Conservation (phyloP, 148 eudicot species). For the Fallopia convolvulus region DNA sequence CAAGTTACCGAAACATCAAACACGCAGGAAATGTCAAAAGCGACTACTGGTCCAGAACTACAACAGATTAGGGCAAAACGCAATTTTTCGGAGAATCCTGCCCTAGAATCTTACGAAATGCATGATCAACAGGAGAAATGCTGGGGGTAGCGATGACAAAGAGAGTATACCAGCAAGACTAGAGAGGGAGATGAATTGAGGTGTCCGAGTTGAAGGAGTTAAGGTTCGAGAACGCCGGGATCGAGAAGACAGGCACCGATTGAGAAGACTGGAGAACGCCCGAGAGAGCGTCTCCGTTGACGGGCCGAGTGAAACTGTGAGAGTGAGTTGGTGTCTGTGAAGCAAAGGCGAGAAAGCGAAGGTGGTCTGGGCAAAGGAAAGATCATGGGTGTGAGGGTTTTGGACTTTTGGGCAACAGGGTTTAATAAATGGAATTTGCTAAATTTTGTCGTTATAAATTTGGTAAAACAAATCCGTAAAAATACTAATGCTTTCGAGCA, state of each 20-base stretch:
- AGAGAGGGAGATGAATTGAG: background rate
- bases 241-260: background rate
- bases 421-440: background rate
- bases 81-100: background rate
- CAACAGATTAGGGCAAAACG: too few relatives aligned
- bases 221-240: background rate
- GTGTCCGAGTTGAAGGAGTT: background rate
- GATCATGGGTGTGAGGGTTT: background rate
- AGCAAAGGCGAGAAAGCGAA: background rate
- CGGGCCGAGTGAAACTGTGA: background rate
- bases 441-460: too few relatives aligned
- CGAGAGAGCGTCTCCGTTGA: background rate
- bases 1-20: too few relatives aligned
- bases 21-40: too few relatives aligned
- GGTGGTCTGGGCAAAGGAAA: background rate
- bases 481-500: too few relatives aligned
- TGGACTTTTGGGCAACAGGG: constrained; percentile 1
- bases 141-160: background rate
- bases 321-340: background rate
- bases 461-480: too few relatives aligned
- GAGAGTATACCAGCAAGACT: background rate
- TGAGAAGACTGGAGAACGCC: background rate
- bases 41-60: too few relatives aligned
- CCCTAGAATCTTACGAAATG: background rate
- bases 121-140: background rate